Evolutionary conservation across 495 filamentous ascomycete species (phyloP).

Genomic region (Sordaria brevicollis): DNA sequence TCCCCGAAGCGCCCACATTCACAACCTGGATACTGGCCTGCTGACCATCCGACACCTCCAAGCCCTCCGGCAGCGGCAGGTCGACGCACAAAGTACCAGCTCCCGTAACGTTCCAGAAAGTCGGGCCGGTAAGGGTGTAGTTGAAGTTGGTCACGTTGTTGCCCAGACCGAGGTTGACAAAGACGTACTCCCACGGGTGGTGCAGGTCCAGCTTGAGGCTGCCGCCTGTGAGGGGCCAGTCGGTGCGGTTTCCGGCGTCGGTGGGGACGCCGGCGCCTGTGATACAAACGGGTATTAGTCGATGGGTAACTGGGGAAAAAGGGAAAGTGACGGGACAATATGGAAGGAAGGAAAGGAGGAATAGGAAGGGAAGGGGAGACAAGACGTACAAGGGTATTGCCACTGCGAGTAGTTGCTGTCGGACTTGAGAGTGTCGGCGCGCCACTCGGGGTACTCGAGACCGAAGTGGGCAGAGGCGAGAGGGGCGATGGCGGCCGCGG

Average conservation of each 20-base stretch:
- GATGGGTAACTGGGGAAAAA: neutral
- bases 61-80: constrained; percentile 30
- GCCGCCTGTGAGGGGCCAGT: constrained; percentile 50
- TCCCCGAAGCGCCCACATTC: constrained; percentile 37
- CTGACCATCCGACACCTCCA: constrained; percentile 37
- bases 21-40: constrained; percentile 48
- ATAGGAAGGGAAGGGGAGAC: neutral
- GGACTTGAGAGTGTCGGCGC: constrained; percentile 37
- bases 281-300: constrained; percentile 1
- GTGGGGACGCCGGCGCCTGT: constrained; percentile 46
- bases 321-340: neutral
- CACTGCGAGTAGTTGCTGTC: constrained; percentile 39
- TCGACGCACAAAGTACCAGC: constrained; percentile 50
- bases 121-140: constrained; percentile 37
- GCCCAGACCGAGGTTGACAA: constrained; percentile 54
- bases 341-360: no score
- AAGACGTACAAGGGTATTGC: constrained; percentile 44
- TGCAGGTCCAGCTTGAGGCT: constrained; percentile 39
- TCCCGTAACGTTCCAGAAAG: constrained; percentile 48
- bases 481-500: constrained; percentile 19
- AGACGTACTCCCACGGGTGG: constrained; percentile 49
- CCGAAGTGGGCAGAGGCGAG: constrained; percentile 47
- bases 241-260: constrained; percentile 41
- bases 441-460: constrained; percentile 47
- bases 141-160: constrained; percentile 46